Conservation (phyloP, 2,329 filamentous ascomycete species). For the Eutypella sp. region DNA sequence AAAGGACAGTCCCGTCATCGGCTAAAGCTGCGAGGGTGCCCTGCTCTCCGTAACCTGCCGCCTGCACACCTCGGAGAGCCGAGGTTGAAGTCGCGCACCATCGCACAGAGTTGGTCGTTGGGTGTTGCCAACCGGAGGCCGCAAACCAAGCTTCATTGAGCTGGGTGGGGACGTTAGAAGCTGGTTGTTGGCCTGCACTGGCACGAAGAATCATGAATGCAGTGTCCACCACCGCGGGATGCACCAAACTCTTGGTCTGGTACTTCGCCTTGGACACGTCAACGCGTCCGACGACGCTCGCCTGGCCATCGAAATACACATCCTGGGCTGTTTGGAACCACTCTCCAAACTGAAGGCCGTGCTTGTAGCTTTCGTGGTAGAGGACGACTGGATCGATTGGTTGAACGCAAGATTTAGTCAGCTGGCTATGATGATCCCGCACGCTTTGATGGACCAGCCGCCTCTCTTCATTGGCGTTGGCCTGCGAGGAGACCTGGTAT, state of each 20-base stretch:
- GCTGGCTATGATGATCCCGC: constrained; percentile 9
- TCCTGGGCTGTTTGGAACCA: constrained; percentile 25
- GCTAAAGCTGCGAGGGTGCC: constrained; percentile 17
- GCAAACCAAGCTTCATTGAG: constrained; percentile 22
- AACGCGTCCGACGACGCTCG: constrained; percentile 18
- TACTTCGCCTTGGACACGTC: constrained; percentile 8
- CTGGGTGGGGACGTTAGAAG: constrained; percentile 17
- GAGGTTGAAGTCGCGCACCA: constrained; percentile 7
- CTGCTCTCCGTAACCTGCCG: constrained; percentile 9
- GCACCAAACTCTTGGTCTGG: constrained; percentile 24
- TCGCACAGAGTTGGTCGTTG: constrained; percentile 9
- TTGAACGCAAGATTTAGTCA: constrained; percentile 14
- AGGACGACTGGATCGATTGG: constrained; percentile 22
- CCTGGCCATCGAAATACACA: constrained; percentile 23
- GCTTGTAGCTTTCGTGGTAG: constrained; percentile 22
- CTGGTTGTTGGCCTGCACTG: constrained; percentile 2
- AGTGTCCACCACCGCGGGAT: constrained; percentile 33
- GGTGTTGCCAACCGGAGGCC: constrained; percentile 19
- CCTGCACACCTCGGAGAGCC: constrained; percentile 1
- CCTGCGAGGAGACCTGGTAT: constrained; percentile 4
- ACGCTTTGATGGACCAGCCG: constrained; percentile 7
- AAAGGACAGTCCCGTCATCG: constrained; percentile 19
- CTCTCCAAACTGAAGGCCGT: constrained; percentile 27
- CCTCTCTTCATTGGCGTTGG: constrained; percentile 9
- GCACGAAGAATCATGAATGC: constrained; percentile 27